Evolutionary conservation across 2,329 filamentous ascomycete genomes (phyloP), one percentile per base, ranked within the genome.

Genomic region (Fusarium ambrosium): DNA sequence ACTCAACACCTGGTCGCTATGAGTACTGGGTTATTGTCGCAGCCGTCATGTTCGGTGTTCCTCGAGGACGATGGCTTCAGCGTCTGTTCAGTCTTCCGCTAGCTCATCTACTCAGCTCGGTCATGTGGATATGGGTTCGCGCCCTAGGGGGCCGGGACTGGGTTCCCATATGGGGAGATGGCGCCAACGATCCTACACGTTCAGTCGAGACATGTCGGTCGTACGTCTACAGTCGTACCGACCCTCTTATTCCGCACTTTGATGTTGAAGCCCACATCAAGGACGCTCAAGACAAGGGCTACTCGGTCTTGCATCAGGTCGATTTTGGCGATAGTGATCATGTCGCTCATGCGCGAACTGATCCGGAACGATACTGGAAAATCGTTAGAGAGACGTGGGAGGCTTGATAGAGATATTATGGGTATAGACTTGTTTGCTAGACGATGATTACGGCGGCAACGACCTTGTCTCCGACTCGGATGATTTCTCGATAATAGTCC

Each of bases 341-440:
- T 36, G 53, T 56, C 2, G 2, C 53, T 13, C 53, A 56, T 3
- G 27, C 53, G 1, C 29, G 53, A 29, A 13, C 53, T 16, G 29
- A 56, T 13, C 29, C 53, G 11, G 29, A 20, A 29, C 18, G 53
- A 34, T 56, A 56, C 29, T 56, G 53, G 53, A 36, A 29, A 4
- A 56, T 56, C 14, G 53, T 56, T n/a, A 56, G 5, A n/a, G 53
- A 56, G 29, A 56, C 53, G 13, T 56, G 53, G 53, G 53, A 56
- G 29, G n/a, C 24, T 7, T 51, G 45, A 51, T 27, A 5, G 14
- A 16, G 3, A 16, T 27, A 24, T 27, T 41, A 9, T 4, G 39
- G n/a, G n/a, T 10, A 24, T 13, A 16, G 6, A 9, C 3, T 4
- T 48, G 27, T 48, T 14, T 4, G 7, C 13, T 43, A n/a, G n/a